phyloP scores from a whole-genome alignment of 176 grass and related monocot genomes.

The Eleusine coracana region DNA sequence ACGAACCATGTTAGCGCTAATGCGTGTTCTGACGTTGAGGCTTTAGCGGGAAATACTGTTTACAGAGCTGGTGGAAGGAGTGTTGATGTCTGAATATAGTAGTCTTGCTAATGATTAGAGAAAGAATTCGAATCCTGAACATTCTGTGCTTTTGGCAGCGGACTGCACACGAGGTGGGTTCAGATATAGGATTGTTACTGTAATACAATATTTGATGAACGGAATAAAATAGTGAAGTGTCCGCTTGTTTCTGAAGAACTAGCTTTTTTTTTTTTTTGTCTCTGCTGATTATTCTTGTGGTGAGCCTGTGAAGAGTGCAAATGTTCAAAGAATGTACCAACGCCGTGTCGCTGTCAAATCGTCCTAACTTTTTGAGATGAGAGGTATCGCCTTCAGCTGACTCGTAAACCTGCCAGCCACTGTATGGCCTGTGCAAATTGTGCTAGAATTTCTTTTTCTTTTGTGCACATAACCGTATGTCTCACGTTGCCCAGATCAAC shows the following conservation, averaged over 20 bases:
- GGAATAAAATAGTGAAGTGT: constrained; percentile 20
- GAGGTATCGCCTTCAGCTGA: not conserved
- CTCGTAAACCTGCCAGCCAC: not conserved
- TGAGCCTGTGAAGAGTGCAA: no score
- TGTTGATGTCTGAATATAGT: constrained; percentile 8
- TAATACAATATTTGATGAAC: not conserved
- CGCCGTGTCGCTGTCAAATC: not conserved
- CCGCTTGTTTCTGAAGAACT: not conserved
- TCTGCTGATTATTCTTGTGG: constrained; percentile 2
- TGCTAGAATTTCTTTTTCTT: not conserved
- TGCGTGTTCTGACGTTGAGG: not conserved
- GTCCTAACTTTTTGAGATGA: not conserved
- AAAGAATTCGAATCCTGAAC: not conserved
- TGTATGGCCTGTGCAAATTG: not conserved
- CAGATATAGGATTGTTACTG: not conserved
- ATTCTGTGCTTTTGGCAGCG: not conserved
- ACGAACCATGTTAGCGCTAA: not conserved
- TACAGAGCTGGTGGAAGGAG: not conserved
- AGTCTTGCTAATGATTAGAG: constrained; percentile 6
- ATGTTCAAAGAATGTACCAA: not conserved
- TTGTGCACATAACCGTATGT: not conserved
- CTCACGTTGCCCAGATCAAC: not conserved
- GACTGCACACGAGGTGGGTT: not conserved
- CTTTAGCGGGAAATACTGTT: not conserved
- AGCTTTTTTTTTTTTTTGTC: not conserved